Base-by-base conservation (phyloP, 192 early-diverging fungal genomes). In the Backusella luteola region DNA sequence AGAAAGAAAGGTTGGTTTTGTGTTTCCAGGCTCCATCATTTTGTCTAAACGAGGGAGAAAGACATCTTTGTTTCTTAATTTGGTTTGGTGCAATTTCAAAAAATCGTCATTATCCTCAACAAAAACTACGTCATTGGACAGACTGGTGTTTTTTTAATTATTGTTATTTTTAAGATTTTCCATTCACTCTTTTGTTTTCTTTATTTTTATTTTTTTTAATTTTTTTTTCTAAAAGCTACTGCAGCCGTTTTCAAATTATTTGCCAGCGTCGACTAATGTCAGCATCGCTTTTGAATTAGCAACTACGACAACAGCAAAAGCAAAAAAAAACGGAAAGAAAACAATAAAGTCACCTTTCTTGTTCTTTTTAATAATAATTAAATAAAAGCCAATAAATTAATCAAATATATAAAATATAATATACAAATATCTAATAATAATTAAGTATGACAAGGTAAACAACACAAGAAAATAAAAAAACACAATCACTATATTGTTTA, bases 1-100 rank as follows among this genome's bases (percentile, higher is more conserved):
- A 23, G 23, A 59, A 29, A 14, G 56, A 63, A 63, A 63, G 7
- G 56, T 63, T 63, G 56, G 56, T 63, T 21, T 63, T 63, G 23
- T 63, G 26, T 63, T 63, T 63, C 56, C 56, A 63, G 23, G 56
- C 56, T 63, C 56, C 56, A 59, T 26, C 23, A 63, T 63, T 63
- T 63, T 63, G 56, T 63, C 56, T 63, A 63, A 63, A 63, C 23
- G 56, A 63, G 56, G 56, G 56, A 23, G 56, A 63, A 12, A 63
- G 26, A 29, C 23, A 63, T 63, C 56, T 63, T 63, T 63, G 56
- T 63, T 63, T 63, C 56, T 63, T 63, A 63, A 63, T 63, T 63
- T 26, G 23, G 56, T 26, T 63, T 63, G 56, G 56, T 63, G 23
- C 56, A 63, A 63, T 63, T 63, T 29, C 56, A 63, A 29, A 63